Percentiles rank a stretch among this genome's conserved stretches.
These are phyloP conservation scores for Helianthus tuberosus DNA, from an alignment of 129 eudicot species.

Conservation along the genomic window DNA sequence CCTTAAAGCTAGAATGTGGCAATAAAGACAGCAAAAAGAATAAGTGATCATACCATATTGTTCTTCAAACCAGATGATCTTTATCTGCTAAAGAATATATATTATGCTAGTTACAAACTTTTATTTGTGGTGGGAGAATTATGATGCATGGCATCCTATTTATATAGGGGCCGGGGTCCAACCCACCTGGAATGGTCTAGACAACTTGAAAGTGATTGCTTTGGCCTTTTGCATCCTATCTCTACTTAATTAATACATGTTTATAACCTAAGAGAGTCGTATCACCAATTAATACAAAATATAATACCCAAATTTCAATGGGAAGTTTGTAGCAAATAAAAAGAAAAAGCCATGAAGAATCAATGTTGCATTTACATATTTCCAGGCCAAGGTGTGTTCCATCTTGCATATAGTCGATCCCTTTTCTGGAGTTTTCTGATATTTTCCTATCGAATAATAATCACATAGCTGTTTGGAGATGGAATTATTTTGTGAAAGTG, in stretches of 20 bases:
- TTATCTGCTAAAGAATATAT: conserved; percentile 16
- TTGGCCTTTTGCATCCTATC: background rate
- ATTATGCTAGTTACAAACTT: conserved; percentile 8
- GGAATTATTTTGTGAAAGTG: too few relatives aligned
- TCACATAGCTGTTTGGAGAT: too few relatives aligned
- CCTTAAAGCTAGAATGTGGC: conserved; percentile 1
- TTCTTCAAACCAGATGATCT: conserved; percentile 18
- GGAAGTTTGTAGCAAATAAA: too few relatives aligned
- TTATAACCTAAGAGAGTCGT: background rate
- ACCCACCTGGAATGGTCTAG: conserved; percentile 63
- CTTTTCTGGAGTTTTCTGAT: too few relatives aligned
- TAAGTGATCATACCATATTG: conserved; percentile 41
- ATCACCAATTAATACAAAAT: background rate
- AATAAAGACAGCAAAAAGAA: background rate
- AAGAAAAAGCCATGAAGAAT: too few relatives aligned
- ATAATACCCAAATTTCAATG: too few relatives aligned
- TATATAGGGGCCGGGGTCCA: conserved; percentile 34
- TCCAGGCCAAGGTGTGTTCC: too few relatives aligned
- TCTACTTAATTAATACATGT: background rate
- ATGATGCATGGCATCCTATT: conserved; percentile 25
- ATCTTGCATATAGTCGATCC: too few relatives aligned
- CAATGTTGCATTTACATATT: too few relatives aligned
- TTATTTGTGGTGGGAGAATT: conserved; percentile 16
- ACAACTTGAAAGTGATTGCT: conserved; percentile 43
- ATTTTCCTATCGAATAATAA: too few relatives aligned